Percentiles rank a stretch among this genome's conserved stretches.
Evolutionary conservation across 495 filamentous ascomycete genomes (phyloP).

Genomic region (Neurospora sp.): DNA sequence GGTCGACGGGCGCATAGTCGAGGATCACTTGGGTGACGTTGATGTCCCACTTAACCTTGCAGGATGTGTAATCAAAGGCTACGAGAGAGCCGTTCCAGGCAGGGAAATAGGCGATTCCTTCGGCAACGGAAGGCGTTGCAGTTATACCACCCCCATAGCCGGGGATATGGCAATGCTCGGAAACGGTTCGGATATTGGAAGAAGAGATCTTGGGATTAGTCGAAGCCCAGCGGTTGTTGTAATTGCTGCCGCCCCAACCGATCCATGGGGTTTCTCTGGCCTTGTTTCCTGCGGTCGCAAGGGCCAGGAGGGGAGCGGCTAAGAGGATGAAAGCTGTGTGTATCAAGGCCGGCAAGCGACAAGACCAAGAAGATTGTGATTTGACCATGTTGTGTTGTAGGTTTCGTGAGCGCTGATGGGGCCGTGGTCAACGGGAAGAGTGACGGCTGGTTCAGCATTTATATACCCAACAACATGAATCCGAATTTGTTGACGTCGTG

Average conservation of each 20-base stretch:
- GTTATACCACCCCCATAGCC: constrained; percentile 16
- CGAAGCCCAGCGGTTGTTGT: constrained; percentile 23
- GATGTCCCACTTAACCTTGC: constrained; percentile 22
- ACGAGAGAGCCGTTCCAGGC: constrained; percentile 28
- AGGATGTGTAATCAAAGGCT: constrained; percentile 25
- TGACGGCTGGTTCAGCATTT: neutral
- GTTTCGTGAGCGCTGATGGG: neutral
- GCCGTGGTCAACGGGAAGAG: neutral
- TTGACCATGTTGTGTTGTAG: neutral
- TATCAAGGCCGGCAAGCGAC: neutral
- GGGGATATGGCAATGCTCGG: constrained; percentile 9
- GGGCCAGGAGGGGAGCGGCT: neutral
- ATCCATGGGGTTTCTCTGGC: neutral
- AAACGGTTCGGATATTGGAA: constrained; percentile 8
- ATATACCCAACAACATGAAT: neutral
- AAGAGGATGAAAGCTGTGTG: neutral
- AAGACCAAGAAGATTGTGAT: neutral
- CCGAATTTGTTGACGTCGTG: neutral
- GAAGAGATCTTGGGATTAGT: constrained; percentile 12
- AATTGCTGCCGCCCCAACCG: constrained; percentile 4
- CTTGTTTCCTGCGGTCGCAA: neutral
- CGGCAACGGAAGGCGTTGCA: constrained; percentile 19
- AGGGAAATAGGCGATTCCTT: constrained; percentile 24
- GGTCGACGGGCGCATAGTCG: constrained; percentile 8
- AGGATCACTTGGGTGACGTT: constrained; percentile 22